Evolutionary conservation across 441 rosid species (phyloP), one percentile per base, ranked within the genome.

Genomic region (Cnidoscolus chayamansa): DNA sequence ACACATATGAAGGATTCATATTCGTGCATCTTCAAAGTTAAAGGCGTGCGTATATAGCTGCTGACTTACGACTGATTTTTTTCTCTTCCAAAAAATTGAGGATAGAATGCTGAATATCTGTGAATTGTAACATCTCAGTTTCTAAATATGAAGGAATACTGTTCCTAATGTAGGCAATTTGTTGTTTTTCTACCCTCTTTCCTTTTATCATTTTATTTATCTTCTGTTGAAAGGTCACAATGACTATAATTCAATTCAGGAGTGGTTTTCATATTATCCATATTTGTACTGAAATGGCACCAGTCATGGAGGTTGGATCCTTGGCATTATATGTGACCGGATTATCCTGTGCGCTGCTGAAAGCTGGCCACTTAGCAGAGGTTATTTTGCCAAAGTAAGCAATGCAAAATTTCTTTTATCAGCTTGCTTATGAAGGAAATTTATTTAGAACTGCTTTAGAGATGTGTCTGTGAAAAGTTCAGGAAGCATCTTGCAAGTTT

Each of bases 241-340:
- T 66, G 37, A 55, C 70, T 48, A 47, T 57, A 72, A 16, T 75
- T 72, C 65, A 56, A 74, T 76, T 20, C 90, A 92, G 97, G 91
- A 80, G 72, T 48, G 82, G 85, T 75, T 81, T 82, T 80, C 94
- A 90, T 65, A 84, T 90, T 76, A 74, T 92, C 83, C 94, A 92
- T 75, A 87, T 92, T 31, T 90, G 97, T 80, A 85, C 96, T 47
- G 97, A 92, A 84, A 90, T 92, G 96, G 87, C 80, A 79, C 96
- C 96, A 5, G 58, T 92, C 73, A 86, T 88, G 51, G 81, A 83
- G 40, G 81, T 83, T 75, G 94, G 96, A 74, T 82, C 96, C 20
- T 70, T 92, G 81, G 91, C 94, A 57, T 81, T 88, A 15, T 87
- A 90, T 77, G 81, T 92, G 59, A 85, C 89, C 57, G 86, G 89